A percentile compares a stretch with the other conserved stretches of the same genome.
Evolutionary conservation across 2,329 filamentous ascomycete species (phyloP).

Genomic region (Xylaria sp.): DNA sequence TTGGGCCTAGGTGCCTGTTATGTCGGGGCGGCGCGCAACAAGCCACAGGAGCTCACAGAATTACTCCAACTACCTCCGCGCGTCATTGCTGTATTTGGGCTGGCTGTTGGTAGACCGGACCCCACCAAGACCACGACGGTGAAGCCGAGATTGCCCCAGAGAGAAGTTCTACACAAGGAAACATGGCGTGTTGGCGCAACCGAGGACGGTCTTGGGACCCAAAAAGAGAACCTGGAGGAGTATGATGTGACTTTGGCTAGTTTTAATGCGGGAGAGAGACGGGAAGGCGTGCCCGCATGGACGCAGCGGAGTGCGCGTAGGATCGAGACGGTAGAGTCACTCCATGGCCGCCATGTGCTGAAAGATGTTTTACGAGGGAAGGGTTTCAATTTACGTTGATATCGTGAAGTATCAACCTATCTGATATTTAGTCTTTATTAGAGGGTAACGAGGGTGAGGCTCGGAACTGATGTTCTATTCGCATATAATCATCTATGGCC

Average conservation of each 20-base stretch:
- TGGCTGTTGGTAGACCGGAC: constrained; percentile 46
- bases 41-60: constrained; percentile 42
- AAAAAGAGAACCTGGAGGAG: constrained; percentile 36
- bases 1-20: constrained; percentile 49
- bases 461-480: too few species aligned
- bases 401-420: not conserved
- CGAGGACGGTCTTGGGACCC: constrained; percentile 21
- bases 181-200: constrained; percentile 38
- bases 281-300: constrained; percentile 43
- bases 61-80: constrained; percentile 46
- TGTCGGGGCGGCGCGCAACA: constrained; percentile 48
- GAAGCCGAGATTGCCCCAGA: constrained; percentile 46
- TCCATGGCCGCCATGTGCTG: constrained; percentile 46
- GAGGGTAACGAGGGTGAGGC: too few species aligned
- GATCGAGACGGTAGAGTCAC: constrained; percentile 44
- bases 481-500: too few species aligned
- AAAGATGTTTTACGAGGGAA: constrained; percentile 41
- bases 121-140: constrained; percentile 39
- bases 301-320: constrained; percentile 43
- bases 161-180: constrained; percentile 46
- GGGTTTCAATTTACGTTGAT: constrained; percentile 42
- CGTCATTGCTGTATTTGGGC: constrained; percentile 47
- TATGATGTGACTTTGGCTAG: constrained; percentile 44
- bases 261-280: constrained; percentile 44
- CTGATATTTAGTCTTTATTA: not conserved